Percentiles rank a stretch among this genome's conserved stretches.
Conservation (phyloP, 768 basidiomycete species). For the Leucocoprinus sp. region DNA sequence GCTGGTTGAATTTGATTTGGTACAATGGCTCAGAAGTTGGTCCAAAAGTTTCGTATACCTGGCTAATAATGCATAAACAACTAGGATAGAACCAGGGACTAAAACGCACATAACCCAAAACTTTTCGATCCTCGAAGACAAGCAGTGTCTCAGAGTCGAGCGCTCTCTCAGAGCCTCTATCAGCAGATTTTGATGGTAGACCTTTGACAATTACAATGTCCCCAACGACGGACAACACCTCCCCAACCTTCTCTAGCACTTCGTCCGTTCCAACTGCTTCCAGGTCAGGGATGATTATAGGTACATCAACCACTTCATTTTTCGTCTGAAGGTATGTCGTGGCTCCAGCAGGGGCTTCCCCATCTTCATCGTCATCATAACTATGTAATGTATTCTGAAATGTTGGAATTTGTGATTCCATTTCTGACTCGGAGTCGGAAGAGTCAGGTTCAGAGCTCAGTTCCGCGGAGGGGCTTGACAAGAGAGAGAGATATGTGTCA, state of each 20-base stretch:
- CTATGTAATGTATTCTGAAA: constrained; percentile 10
- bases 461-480: constrained; percentile 25
- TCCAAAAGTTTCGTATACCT: constrained; percentile 96
- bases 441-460: constrained; percentile 35
- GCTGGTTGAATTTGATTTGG: constrained; percentile 70
- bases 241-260: constrained; percentile 65
- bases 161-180: constrained; percentile 48
- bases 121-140: constrained; percentile 81
- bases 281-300: constrained; percentile 55
- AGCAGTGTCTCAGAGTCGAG: constrained; percentile 88
- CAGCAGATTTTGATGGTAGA: constrained; percentile 31
- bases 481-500: constrained; percentile 8
- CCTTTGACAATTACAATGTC: constrained; percentile 71
- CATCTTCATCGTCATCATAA: constrained; percentile 47
- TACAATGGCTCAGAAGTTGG: constrained; percentile 88
- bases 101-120: constrained; percentile 78
- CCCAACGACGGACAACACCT: constrained; percentile 67
- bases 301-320: constrained; percentile 57
- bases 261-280: constrained; percentile 58
- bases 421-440: constrained; percentile 21
- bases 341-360: constrained; percentile 23
- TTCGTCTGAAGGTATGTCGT: constrained; percentile 51
- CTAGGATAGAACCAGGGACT: constrained; percentile 2
- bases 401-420: constrained; percentile 11
- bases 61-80: constrained; percentile 15